Conservation (phyloP, 2,329 filamentous ascomycete genomes). For the Emergomyces pasteurianus region DNA sequence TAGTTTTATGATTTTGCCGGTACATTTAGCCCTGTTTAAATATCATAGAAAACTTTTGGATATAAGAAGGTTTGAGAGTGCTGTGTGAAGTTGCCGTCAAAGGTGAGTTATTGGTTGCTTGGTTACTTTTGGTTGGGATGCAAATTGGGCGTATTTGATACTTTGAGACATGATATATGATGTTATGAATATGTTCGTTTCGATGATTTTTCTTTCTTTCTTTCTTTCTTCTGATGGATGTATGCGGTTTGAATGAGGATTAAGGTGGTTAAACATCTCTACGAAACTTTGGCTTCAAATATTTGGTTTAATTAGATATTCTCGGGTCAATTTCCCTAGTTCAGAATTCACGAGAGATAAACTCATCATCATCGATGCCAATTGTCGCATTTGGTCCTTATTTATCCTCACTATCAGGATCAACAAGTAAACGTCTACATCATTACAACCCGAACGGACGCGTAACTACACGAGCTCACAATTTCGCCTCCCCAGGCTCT, state of each 20-base stretch:
- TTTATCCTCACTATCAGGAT: neutral
- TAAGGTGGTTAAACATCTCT: too few species aligned
- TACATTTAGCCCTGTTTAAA: neutral
- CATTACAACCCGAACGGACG: neutral
- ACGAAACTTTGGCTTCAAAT: too few species aligned
- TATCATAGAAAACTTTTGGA: too few species aligned
- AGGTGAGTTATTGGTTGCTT: too few species aligned
- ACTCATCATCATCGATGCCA: neutral
- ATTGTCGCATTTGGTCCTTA: neutral
- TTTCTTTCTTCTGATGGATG: neutral
- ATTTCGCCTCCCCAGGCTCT: slow-evolving; percentile 44
- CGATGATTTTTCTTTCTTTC: neutral
- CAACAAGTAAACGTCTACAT: neutral
- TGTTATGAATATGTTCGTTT: neutral
- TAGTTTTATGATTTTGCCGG: neutral
- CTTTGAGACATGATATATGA: neutral
- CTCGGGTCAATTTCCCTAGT: neutral
- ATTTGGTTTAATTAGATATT: neutral
- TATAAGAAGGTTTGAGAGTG: too few species aligned
- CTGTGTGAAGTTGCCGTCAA: too few species aligned
- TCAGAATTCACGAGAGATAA: neutral
- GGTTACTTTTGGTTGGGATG: too few species aligned
- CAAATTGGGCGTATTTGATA: neutral
- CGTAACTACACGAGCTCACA: neutral
- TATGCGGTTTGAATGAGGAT: too few species aligned